These are phyloP conservation scores for Penicillium cataractarum DNA, from an alignment of 495 filamentous ascomycete genomes.

Conservation along the genomic window DNA sequence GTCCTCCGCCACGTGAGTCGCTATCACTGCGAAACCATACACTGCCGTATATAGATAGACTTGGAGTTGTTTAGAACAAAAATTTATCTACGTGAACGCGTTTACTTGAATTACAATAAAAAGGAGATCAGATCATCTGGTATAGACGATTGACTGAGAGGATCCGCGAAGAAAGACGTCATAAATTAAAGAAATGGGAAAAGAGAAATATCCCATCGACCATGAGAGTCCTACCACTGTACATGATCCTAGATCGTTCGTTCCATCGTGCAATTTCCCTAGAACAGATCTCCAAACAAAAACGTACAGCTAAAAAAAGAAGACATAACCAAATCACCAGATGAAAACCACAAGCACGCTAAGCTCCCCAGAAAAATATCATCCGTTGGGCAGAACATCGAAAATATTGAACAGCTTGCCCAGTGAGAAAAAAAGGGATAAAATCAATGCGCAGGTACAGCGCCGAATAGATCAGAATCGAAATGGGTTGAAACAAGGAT, in stretches of 20 bases:
- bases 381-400: slow-evolving; percentile 3
- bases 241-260: slow-evolving; percentile 25
- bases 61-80: no score
- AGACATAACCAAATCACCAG: slow-evolving; percentile 5
- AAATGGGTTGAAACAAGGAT: slow-evolving; percentile 21
- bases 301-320: slow-evolving; percentile 3
- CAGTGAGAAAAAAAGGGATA: slow-evolving; percentile 1
- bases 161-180: neutral
- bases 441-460: slow-evolving; percentile 16
- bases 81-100: no score
- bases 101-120: no score
- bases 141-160: neutral
- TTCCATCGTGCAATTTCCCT: slow-evolving; percentile 27
- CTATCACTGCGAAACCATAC: no score
- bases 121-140: neutral
- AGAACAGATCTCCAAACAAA: slow-evolving; percentile 22
- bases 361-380: slow-evolving; percentile 11
- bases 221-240: slow-evolving; percentile 8
- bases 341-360: slow-evolving; percentile 13
- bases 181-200: slow-evolving; percentile 8
- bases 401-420: slow-evolving; percentile 11
- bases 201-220: slow-evolving; percentile 11
- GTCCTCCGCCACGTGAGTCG: no score
- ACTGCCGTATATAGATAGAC: no score
- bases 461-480: slow-evolving; percentile 16